Evolutionary conservation across 148 eudicot genomes (phyloP), one percentile per base, ranked within the genome.

Genomic region (Spergularia marina): DNA sequence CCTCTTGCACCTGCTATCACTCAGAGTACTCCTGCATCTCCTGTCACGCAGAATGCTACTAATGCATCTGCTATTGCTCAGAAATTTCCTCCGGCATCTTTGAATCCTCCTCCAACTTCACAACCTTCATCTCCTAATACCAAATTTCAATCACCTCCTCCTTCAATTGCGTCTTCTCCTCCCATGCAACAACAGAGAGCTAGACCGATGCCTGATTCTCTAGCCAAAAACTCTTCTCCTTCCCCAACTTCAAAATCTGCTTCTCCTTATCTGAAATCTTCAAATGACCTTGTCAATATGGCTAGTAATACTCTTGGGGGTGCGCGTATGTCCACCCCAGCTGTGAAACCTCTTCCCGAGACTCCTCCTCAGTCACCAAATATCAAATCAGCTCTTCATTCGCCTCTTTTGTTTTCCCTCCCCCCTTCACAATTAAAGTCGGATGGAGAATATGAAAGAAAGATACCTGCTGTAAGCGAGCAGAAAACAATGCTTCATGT

Each of bases 401-500:
- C 85, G 40, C 93, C 93, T n/a, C 89, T 93, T 68, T 88, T 89
- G 23, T 68, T 87, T 21, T 68, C 72, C 54, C 86, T 91, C 4
- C 93, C 93, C 11, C 89, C 93, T 16, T 76, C 93, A 13, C 87
- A 83, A 60, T 18, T 84, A 12, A 83, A 63, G 74, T 25, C 83
- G 7, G 81, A 58, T 30, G 64, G 39, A 18, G 80, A 81, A 3
- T 74, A 5, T 10, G 80, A 80, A 75, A 49, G 69, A 6, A 73
- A 60, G 13, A 44, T 81, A n/a, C 89, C 86, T 4, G 53, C 75
- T 1, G 79, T 81, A 78, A 39, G 74, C 12, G 85, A 87, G 68
- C 85, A 85, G 73, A 89, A 89, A 78, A 80, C 83, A 4, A 78
- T 89, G 47, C 73, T 75, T 16, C 69, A 40, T 57, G 82, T 82